Base-by-base conservation (phyloP, 75 land plant genomes). In the Larix kaempferi region DNA sequence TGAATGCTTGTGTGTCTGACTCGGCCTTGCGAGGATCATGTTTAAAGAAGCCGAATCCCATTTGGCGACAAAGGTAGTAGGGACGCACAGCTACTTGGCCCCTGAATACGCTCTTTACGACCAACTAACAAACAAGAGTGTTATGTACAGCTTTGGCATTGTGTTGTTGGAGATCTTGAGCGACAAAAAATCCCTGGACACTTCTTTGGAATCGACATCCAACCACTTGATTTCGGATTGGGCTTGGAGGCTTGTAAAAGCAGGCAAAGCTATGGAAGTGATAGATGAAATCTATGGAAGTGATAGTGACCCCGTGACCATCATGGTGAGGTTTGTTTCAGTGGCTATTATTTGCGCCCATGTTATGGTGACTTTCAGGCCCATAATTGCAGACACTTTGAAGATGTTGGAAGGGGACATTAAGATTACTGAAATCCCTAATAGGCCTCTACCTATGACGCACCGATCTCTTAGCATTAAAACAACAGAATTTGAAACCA, bases 231-330 rank as follows among this genome's bases (percentile, higher is more conserved):
- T 91, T 58, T 82, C 90, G 2, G 94, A 92, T 80, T 92, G 95
- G 95, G 95, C 86, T 11, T 92, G 95, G 95, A 78, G 83, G 26
- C 59, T 92, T 59, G 82, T 90, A 59, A 90, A 91, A 71, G 73
- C 78, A 3, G 93, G 93, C 23, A 82, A 82, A 61, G 66, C 84
- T 71, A 80, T 75, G 35, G 76, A 86, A 37, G 82, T 82, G 54
- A 58, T 92, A 2, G 89, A 86, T 69, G 59, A 61, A 29, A 29
- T 29, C 33, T n/a, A n/a, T n/a, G n/a, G n/a, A n/a, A n/a, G 15
- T 73, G 80, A 64, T 3, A 83, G 82, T 67, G 39, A 78, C 37
- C 85, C 89, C 13, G 85, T 60, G 69, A 85, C 58, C 2, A 82
- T 88, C 29, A 87, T 91, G 89, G 90, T 89, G 79, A 81, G 95